Evolutionary conservation across 2,329 filamentous ascomycete genomes (phyloP).

Genomic region (Neophaeococcomyces mojaviensis): DNA sequence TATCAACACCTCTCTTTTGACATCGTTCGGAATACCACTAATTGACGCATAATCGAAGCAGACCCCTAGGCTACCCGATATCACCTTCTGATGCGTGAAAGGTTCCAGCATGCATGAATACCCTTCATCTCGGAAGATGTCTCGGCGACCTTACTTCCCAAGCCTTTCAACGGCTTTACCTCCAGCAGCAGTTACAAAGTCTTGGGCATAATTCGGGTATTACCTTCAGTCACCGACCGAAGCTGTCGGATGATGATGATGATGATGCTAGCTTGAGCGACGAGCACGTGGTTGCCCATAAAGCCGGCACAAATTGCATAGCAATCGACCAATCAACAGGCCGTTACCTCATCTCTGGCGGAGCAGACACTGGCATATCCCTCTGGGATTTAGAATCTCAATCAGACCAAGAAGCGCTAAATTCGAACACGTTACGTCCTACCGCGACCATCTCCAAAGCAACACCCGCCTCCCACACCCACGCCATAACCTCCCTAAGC

Average conservation of each 20-base stretch:
- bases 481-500: conserved; percentile 40
- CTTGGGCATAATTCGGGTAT: conserved; percentile 61
- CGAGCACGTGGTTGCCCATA: conserved; percentile 53
- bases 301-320: conserved; percentile 69
- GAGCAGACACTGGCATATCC: conserved; percentile 74
- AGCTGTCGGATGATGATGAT: conserved; percentile 24
- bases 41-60: no score
- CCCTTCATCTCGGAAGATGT: conserved; percentile 16
- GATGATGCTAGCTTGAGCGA: conserved; percentile 26
- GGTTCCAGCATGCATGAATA: conserved; percentile 20
- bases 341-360: conserved; percentile 71
- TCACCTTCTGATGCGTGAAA: no score
- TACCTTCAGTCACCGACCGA: conserved; percentile 33
- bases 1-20: no score
- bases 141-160: conserved; percentile 59
- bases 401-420: conserved; percentile 35
- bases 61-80: no score
- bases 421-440: conserved; percentile 31
- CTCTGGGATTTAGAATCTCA: conserved; percentile 71
- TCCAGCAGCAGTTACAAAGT: conserved; percentile 59
- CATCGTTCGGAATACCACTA: no score
- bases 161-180: conserved; percentile 58
- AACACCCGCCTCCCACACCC: conserved; percentile 33
- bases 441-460: conserved; percentile 12
- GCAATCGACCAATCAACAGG: conserved; percentile 77